These are phyloP conservation scores for Talaromyces adpressus DNA, from an alignment of 495 filamentous ascomycete genomes.

Conservation along the genomic window DNA sequence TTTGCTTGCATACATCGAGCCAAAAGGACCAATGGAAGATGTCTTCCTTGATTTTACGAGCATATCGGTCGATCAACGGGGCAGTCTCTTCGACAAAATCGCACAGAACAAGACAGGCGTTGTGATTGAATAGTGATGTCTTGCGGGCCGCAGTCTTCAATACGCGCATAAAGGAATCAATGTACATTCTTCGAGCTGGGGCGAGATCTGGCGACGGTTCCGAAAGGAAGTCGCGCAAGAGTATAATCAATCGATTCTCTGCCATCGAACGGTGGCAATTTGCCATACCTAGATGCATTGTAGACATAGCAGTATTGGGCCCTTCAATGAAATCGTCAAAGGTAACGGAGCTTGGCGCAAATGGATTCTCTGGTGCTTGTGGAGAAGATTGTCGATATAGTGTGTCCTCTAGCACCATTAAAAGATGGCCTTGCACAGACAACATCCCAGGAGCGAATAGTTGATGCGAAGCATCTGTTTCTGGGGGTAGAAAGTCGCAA, in stretches of 20 bases:
- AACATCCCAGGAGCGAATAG: slow-evolving; percentile 71
- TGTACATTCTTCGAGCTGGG: slow-evolving; percentile 61
- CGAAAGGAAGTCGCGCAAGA: slow-evolving; percentile 79
- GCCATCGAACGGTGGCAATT: slow-evolving; percentile 80
- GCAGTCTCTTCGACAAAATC: slow-evolving; percentile 84
- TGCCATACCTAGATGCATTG: slow-evolving; percentile 55
- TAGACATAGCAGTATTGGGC: slow-evolving; percentile 62
- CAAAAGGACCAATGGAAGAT: slow-evolving; percentile 81
- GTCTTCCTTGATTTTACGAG: slow-evolving; percentile 37
- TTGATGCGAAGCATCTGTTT: slow-evolving; percentile 55
- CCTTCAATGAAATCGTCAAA: slow-evolving; percentile 69
- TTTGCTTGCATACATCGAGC: slow-evolving; percentile 74
- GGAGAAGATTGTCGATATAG: slow-evolving; percentile 62
- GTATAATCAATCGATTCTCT: slow-evolving; percentile 82
- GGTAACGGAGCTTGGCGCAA: slow-evolving; percentile 55
- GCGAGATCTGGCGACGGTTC: slow-evolving; percentile 53
- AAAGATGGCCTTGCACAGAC: slow-evolving; percentile 77
- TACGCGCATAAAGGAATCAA: slow-evolving; percentile 66
- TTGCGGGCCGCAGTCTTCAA: slow-evolving; percentile 66
- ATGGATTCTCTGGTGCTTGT: slow-evolving; percentile 41
- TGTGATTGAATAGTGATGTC: slow-evolving; percentile 78
- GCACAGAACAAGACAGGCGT: slow-evolving; percentile 85
- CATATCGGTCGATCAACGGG: slow-evolving; percentile 51
- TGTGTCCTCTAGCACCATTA: slow-evolving; percentile 75
- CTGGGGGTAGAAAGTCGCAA: slow-evolving; percentile 68